phyloP scores from a whole-genome alignment of 208 protist genomes.

The Strigomonas culicis region DNA sequence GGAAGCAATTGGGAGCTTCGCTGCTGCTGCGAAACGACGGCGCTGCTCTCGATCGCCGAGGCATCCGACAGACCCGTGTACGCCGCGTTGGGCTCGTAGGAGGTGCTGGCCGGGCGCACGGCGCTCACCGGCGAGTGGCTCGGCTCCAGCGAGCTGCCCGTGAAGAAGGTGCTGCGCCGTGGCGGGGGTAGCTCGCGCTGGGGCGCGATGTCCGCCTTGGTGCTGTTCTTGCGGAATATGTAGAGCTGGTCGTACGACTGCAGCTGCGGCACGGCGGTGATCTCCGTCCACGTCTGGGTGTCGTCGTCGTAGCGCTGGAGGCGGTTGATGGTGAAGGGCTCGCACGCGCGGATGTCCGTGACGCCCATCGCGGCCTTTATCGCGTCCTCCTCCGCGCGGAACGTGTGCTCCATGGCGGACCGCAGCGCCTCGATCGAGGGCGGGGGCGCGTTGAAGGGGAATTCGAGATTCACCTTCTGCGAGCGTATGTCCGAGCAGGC shows the following conservation, averaged over 20 bases:
- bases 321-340: slow-evolving; percentile 69
- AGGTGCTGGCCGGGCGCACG: not conserved
- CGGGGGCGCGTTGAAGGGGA: slow-evolving; percentile 58
- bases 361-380: slow-evolving; percentile 37
- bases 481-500: slow-evolving; percentile 71
- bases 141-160: not conserved
- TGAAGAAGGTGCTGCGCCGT: slow-evolving; percentile 25
- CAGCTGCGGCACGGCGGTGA: slow-evolving; percentile 33
- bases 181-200: slow-evolving; percentile 70
- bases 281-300: slow-evolving; percentile 52
- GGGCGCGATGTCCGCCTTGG: slow-evolving; percentile 65
- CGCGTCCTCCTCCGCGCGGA: slow-evolving; percentile 59
- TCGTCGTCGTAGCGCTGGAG: slow-evolving; percentile 76
- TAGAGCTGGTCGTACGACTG: slow-evolving; percentile 78
- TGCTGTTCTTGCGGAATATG: slow-evolving; percentile 73
- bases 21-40: too few species aligned
- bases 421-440: slow-evolving; percentile 46
- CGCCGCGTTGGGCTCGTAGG: not conserved
- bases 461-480: slow-evolving; percentile 73
- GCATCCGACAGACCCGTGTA: not conserved
- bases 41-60: not conserved
- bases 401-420: slow-evolving; percentile 45
- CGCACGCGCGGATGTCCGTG: slow-evolving; percentile 42
- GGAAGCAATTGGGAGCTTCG: not conserved
- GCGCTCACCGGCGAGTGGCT: not conserved